Evolutionary conservation across 73 alveolate genomes (phyloP).

Genomic region (Stentor roeselii): DNA sequence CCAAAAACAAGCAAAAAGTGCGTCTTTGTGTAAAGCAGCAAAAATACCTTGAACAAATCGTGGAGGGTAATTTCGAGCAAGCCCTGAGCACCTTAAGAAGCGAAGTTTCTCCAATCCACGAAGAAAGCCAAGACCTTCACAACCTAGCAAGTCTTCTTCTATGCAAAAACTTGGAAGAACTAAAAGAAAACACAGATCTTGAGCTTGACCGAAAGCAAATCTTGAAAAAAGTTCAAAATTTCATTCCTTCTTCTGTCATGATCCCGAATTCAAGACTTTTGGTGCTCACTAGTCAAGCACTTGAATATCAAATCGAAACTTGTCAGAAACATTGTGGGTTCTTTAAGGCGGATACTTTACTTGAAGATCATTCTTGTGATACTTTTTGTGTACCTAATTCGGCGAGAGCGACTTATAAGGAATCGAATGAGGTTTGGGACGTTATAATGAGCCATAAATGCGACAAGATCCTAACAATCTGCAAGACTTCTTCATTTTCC

Average conservation of each 20-base stretch:
- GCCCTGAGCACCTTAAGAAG: slow-evolving; percentile 33
- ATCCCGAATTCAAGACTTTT: slow-evolving; percentile 34
- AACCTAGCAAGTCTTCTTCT: slow-evolving; percentile 31
- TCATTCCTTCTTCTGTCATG: slow-evolving; percentile 37
- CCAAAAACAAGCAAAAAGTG: slow-evolving; percentile 11
- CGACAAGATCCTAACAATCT: slow-evolving; percentile 33
- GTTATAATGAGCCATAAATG: slow-evolving; percentile 35
- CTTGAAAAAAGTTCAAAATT: slow-evolving; percentile 31
- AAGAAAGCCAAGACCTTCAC: slow-evolving; percentile 26
- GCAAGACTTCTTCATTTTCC: background rate
- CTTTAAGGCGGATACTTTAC: slow-evolving; percentile 20
- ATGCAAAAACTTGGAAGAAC: slow-evolving; percentile 28
- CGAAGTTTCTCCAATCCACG: slow-evolving; percentile 34
- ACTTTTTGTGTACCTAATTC: slow-evolving; percentile 25
- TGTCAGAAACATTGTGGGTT: slow-evolving; percentile 36
- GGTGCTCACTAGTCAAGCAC: slow-evolving; percentile 27
- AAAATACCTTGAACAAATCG: slow-evolving; percentile 41
- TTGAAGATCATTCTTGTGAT: slow-evolving; percentile 44
- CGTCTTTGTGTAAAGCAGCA: slow-evolving; percentile 36
- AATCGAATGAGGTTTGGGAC: slow-evolving; percentile 41
- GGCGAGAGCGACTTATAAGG: slow-evolving; percentile 30
- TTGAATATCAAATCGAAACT: slow-evolving; percentile 16
- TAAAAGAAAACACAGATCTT: slow-evolving; percentile 30
- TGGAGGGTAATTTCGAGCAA: slow-evolving; percentile 26
- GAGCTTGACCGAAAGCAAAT: slow-evolving; percentile 31